phyloP scores from a whole-genome alignment of 2,329 filamentous ascomycete genomes.

The Fusarium xylarioides region DNA sequence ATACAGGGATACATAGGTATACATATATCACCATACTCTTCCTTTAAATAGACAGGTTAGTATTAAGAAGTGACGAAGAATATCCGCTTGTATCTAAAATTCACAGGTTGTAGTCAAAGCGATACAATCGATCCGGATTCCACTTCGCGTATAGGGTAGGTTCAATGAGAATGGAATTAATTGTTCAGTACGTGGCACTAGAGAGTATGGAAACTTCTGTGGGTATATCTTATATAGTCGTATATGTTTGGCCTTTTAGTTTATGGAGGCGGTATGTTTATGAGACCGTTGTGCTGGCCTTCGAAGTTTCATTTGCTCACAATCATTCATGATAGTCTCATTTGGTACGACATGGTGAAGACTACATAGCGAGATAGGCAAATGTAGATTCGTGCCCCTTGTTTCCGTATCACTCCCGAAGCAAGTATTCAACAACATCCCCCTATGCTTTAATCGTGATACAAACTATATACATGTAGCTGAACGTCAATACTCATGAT shows the following conservation, averaged over 20 bases:
- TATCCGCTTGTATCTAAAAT: neutral
- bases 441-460: neutral
- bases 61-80: neutral
- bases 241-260: neutral
- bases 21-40: neutral
- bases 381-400: neutral
- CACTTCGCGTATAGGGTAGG: neutral
- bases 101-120: neutral
- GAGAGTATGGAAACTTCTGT: neutral
- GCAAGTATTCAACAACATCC: neutral
- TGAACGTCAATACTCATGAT: neutral
- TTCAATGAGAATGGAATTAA: neutral
- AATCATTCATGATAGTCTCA: neutral
- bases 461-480: neutral
- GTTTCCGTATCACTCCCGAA: neutral
- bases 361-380: neutral
- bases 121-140: neutral
- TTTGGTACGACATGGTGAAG: neutral
- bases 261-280: no score
- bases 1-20: no score
- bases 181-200: neutral
- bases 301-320: neutral
- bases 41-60: no score
- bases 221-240: neutral
- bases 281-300: neutral